These are phyloP conservation scores for Chalciporus chontae DNA, from an alignment of 768 basidiomycete species.

Conservation along the genomic window DNA sequence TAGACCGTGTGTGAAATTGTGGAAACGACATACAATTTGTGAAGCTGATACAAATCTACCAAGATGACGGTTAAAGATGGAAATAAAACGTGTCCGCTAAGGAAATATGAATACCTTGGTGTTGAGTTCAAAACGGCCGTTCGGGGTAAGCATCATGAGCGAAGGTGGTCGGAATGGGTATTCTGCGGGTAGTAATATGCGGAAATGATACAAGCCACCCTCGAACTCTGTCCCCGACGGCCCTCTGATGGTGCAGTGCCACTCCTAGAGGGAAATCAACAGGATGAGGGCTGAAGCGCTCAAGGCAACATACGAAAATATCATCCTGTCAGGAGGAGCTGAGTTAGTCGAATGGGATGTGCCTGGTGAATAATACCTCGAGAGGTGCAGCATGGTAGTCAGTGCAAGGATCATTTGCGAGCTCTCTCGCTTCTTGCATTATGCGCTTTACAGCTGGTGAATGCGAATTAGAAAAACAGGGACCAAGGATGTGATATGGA, in stretches of 20 bases:
- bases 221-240: slow-evolving; percentile 86
- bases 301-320: slow-evolving; percentile 64
- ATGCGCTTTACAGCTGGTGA: slow-evolving; percentile 86
- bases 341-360: slow-evolving; percentile 6
- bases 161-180: slow-evolving; percentile 97
- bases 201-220: slow-evolving; percentile 94
- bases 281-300: slow-evolving; percentile 11
- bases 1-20: slow-evolving; percentile 24
- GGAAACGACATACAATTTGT: slow-evolving; percentile 65
- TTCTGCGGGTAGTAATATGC: slow-evolving; percentile 85
- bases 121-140: slow-evolving; percentile 94
- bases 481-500: background rate
- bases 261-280: slow-evolving; percentile 50
- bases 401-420: slow-evolving; percentile 77
- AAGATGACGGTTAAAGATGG: slow-evolving; percentile 6
- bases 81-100: slow-evolving; percentile 13
- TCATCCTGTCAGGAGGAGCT: slow-evolving; percentile 55
- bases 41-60: slow-evolving; percentile 88
- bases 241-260: slow-evolving; percentile 97
- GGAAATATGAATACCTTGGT: slow-evolving; percentile 65
- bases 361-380: slow-evolving; percentile 50
- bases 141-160: slow-evolving; percentile 93
- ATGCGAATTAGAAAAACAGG: background rate
- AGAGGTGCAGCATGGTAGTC: slow-evolving; percentile 81
- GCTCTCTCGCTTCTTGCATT: slow-evolving; percentile 92